Base-by-base conservation (phyloP, 176 grass and related monocot genomes). In the Bolboschoenus planiculmis region DNA sequence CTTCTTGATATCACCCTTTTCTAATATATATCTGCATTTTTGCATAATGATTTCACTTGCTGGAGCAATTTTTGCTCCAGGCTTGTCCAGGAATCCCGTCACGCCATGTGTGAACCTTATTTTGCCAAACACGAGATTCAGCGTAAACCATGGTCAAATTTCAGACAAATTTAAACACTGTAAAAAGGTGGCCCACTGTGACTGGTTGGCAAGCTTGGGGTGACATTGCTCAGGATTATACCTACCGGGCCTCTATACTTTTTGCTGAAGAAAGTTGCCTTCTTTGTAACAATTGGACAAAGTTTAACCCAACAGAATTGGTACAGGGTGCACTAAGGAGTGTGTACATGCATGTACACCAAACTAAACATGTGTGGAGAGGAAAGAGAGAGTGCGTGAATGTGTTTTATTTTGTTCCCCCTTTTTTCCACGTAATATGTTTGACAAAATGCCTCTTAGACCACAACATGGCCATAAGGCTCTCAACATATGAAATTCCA, bases 381-480 rank as follows among this genome's bases (percentile, higher is more conserved):
- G n/a, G 15, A 64, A 24, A 71, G 2, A 42, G 37, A 42, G 35
- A 44, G 3, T 5, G 10, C 67, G 2, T n/a, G 15, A 37, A 37
- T 8, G 4, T 67, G 63, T 67, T 37, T 1, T 71, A 8, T 71
- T 71, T 1, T 71, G 20, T 71, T 71, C 1, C 66, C 37, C 18
- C 18, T 11, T 23, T 43, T 71, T 71, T 21, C 37, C 79, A 65
- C 7, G 43, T 14, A 65, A 65, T 3, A 5, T 82, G 79, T 82
- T 82, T 27, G 79, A 82, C 10, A 82, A 30, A 82, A 82, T 15
- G 53, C 3, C 57, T 44, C 56, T 63, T 2, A 80, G 33, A 26
- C 8, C 54, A 76, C 2, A 76, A 48, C 47, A 62, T 40, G 7
- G 4, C 26, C 78, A 81, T 48, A 46, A 48, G 3, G 23, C 21